Base-by-base conservation (phyloP, 2,329 filamentous ascomycete species). In the Hymenotorrendiella dingleyae region DNA sequence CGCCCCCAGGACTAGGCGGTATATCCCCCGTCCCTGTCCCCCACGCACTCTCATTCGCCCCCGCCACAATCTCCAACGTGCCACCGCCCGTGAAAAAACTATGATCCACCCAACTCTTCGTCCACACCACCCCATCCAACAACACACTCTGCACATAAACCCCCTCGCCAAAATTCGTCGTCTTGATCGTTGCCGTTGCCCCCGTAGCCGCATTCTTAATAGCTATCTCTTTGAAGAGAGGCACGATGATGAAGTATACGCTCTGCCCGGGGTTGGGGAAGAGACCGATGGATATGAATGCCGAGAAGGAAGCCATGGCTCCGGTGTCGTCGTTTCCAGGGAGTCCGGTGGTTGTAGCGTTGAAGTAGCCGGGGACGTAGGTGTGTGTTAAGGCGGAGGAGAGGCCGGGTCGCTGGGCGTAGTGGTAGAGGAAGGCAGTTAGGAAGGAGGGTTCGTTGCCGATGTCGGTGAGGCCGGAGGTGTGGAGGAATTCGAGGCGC, bases 291-390 rank as follows among this genome's bases (percentile, higher is more conserved):
- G 57, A 55, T 4, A 53, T 51, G 21, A 61, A 59, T 0, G 58
- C 56, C 1, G 53, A 29, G 43, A 59, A 61, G 4, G 49, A 51
- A 3, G 55, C 57, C 58, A 86, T 85, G 0, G 82, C 79, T 4
- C 82, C 82, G 33, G 71, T 74, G 57, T 86, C 82, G 45, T 86
- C 82, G 56, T 86, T 86, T 0, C 82, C 83, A 0, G 82, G 82
- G 3, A 86, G 72, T 0, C 82, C 82, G 1, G 62, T 66, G 0
- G 75, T 63, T 0, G 73, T 76, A 0, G 76, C 71, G 47, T 74
- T 70, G 66, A 86, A 86, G 53, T 70, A 76, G 0, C 67, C 65
- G 0, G 82, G 81, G 28, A 86, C 82, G 55, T 85, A 85, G 51
- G 67, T 74, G 55, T 84, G 81, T 0, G 73, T 70, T 22, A 77